Evolutionary conservation across 805 yeast genomes (phyloP).

Genomic region (Brettanomyces custersianus): DNA sequence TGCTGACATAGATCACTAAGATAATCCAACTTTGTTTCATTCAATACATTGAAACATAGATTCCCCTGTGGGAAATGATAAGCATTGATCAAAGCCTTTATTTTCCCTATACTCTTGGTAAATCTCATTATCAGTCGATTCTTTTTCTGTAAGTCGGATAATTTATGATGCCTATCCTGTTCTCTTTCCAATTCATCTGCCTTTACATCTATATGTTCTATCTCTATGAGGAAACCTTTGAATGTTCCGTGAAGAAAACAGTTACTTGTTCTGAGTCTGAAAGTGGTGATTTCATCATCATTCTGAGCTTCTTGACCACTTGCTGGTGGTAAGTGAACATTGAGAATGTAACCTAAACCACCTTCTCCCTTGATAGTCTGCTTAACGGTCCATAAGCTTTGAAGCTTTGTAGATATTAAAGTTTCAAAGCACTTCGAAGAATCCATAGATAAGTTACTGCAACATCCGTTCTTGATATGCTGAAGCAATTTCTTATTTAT

Average conservation of each 20-base stretch:
- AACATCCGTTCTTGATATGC: slow-evolving; percentile 35
- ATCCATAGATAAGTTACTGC: slow-evolving; percentile 30
- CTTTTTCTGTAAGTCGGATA: slow-evolving; percentile 12
- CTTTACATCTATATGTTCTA: slow-evolving; percentile 31
- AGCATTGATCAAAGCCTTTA: slow-evolving; percentile 22
- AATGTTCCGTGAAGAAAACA: slow-evolving; percentile 67
- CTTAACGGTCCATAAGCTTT: slow-evolving; percentile 59
- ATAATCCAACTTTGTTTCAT: slow-evolving; percentile 28
- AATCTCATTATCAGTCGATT: slow-evolving; percentile 22
- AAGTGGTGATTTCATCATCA: slow-evolving; percentile 29
- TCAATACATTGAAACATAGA: slow-evolving; percentile 28
- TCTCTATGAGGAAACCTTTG: slow-evolving; percentile 59
- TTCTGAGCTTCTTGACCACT: slow-evolving; percentile 1
- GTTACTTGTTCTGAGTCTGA: slow-evolving; percentile 56
- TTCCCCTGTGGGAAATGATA: slow-evolving; percentile 29
- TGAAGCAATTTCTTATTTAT: slow-evolving; percentile 17
- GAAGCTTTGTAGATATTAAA: slow-evolving; percentile 48
- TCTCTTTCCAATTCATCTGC: slow-evolving; percentile 8
- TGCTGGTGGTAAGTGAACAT: slow-evolving; percentile 19
- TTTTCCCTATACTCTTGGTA: slow-evolving; percentile 25
- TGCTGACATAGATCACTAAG: slow-evolving; percentile 31
- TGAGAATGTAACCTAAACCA: slow-evolving; percentile 55
- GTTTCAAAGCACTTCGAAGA: slow-evolving; percentile 45
- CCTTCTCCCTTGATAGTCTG: slow-evolving; percentile 70
- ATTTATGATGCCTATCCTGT: slow-evolving; percentile 5